A percentile compares a stretch with the other conserved stretches of the same genome.
These are phyloP conservation scores for Melanopsichium pennsylvanicum DNA, from an alignment of 1,284 basidiomycete genomes.

Conservation along the genomic window DNA sequence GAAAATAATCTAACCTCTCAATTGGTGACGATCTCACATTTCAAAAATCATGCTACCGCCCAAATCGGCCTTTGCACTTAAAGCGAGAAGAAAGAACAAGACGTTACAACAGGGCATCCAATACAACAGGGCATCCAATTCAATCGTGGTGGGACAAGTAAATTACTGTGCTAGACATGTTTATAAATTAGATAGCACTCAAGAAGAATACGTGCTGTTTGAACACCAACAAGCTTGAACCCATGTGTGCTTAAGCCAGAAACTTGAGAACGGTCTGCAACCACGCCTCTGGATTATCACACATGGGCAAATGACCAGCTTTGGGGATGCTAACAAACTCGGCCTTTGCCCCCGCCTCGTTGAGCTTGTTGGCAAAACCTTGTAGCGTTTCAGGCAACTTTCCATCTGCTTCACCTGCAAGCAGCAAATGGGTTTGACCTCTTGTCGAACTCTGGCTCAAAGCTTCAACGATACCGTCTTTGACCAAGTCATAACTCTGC, in stretches of 20 bases:
- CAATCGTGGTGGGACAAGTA: too few species aligned
- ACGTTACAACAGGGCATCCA: too few species aligned
- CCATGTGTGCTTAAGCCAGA: constrained; percentile 17
- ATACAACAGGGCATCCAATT: too few species aligned
- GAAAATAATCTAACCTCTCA: too few species aligned
- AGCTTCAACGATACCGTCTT: constrained; percentile 58
- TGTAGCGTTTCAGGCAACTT: constrained; percentile 66
- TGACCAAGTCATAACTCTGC: constrained; percentile 67
- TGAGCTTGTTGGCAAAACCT: constrained; percentile 61
- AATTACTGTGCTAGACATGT: too few species aligned
- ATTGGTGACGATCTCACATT: too few species aligned
- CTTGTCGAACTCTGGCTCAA: constrained; percentile 31
- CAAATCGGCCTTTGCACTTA: too few species aligned
- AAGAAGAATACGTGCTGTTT: too few species aligned
- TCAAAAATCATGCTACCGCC: too few species aligned
- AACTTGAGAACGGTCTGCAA: constrained; percentile 35
- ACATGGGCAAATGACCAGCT: constrained; percentile 68
- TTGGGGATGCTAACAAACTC: constrained; percentile 61
- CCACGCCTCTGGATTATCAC: constrained; percentile 65
- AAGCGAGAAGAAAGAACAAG: too few species aligned
- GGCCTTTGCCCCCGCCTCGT: constrained; percentile 53
- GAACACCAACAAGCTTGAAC: too few species aligned
- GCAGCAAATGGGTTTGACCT: constrained; percentile 61
- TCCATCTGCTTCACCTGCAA: constrained; percentile 68
- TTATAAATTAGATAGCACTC: constrained; percentile 5